A percentile compares a stretch with the other conserved stretches of the same genome.
phyloP scores from a whole-genome alignment of 768 basidiomycete genomes.

The Pilatotrama ljubarskyi region DNA sequence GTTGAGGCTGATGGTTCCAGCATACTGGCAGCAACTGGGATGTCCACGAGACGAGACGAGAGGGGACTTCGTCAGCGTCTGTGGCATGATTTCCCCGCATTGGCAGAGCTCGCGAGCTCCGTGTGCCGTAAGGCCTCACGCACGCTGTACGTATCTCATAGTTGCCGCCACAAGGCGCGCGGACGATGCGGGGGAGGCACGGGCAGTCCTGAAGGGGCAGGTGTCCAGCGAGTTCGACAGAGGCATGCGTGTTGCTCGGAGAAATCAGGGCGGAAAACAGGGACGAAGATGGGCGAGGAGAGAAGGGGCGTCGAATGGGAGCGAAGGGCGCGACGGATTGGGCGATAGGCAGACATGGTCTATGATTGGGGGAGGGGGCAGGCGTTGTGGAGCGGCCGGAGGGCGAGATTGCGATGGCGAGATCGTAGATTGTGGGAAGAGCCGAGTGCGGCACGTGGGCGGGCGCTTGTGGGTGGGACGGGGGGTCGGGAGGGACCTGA shows the following conservation, averaged over 20 bases:
- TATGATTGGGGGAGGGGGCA: not conserved
- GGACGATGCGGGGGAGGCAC: constrained; percentile 11
- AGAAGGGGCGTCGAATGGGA: not conserved
- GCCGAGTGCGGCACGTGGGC: not conserved
- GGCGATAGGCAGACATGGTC: not conserved
- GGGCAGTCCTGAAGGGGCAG: not conserved
- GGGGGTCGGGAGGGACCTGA: not conserved
- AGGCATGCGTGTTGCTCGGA: not conserved
- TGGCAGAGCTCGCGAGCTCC: not conserved
- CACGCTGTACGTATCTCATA: not conserved
- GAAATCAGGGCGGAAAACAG: not conserved
- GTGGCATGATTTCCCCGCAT: constrained; percentile 2
- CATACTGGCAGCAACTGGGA: not conserved
- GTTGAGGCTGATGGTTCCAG: not conserved
- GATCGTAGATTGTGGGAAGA: constrained; percentile 4
- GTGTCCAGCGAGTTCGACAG: not conserved
- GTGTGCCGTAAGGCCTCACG: constrained; percentile 6
- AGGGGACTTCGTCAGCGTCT: not conserved
- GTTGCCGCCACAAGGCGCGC: not conserved
- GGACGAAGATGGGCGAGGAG: not conserved
- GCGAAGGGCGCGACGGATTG: not conserved
- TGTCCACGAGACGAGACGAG: not conserved
- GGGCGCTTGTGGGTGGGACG: not conserved
- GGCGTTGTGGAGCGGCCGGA: constrained; percentile 9
- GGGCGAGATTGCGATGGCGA: constrained; percentile 9